Evolutionary conservation across 176 grass and related monocot species (phyloP), one percentile per base, ranked within the genome.

Genomic region (Urochloa ruziziensis): DNA sequence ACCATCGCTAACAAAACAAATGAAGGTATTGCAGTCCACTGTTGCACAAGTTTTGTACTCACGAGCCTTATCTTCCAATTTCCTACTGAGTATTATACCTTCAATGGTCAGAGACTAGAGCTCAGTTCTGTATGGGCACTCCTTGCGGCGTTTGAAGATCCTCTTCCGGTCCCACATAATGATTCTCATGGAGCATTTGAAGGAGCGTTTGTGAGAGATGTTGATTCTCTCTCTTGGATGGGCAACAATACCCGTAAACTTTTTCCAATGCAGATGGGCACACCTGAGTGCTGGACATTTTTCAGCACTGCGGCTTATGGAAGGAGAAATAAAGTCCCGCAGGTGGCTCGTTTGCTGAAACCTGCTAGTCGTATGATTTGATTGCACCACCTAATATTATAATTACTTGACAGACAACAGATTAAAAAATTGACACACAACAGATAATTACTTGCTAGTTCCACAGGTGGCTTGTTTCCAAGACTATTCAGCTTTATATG

Each of bases 181-280:
- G 83, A 62, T 48, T 68, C 62, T 9, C 42, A 54, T 54, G 36
- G 53, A 73, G 52, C 83, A 67, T 93, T 98, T 59, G 89, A 95
- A 93, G 96, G 96, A 88, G 91, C 96, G 43, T 95, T 98, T 87
- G 87, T 98, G 42, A 95, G 74, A 87, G 80, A 86, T 88, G 58
- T 98, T 23, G 82, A 94, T 87, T 95, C 93, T 62, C 82, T 98
- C 83, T 98, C 93, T 49, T 95, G 91, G 93, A 98, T 98, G 96
- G 93, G 85, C 71, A 98, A 98, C 85, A 98, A 94, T 81, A 91
- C 89, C 61, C 87, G 30, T 59, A 95, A 98, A 81, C 85, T 95
- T 68, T 92, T 90, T 16, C 87, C 89, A 52, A 87, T 59, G 66
- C 61, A 92, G 36, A 90, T 52, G 15, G 80, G 62, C n/a, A 61